These are phyloP conservation scores for Gossypium turneri DNA, from an alignment of 345 rosid species.

Conservation along the genomic window DNA sequence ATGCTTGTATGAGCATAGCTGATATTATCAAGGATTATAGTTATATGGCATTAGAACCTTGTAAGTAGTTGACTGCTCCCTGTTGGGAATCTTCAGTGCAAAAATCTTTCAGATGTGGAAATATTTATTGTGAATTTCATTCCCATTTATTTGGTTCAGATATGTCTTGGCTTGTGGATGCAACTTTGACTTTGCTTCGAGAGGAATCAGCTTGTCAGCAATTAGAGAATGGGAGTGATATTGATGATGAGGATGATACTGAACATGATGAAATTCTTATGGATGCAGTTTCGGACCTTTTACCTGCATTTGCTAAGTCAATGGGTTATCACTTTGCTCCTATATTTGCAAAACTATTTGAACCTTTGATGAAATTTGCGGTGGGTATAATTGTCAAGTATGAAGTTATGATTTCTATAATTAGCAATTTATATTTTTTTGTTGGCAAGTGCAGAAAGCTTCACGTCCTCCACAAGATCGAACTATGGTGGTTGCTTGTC, in stretches of 20 bases:
- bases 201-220: constrained; percentile 94
- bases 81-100: neutral
- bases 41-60: constrained; percentile 67
- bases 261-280: constrained; percentile 93
- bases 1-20: constrained; percentile 82
- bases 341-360: constrained; percentile 76
- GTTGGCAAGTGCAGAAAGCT: constrained; percentile 51
- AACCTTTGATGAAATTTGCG: constrained; percentile 90
- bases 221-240: constrained; percentile 67
- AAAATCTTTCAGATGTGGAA: neutral
- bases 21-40: constrained; percentile 90
- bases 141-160: constrained; percentile 44
- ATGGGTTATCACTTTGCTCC: constrained; percentile 94
- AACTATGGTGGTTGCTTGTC: constrained; percentile 97
- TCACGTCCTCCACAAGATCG: constrained; percentile 86
- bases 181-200: constrained; percentile 61
- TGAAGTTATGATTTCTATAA: constrained; percentile 7
- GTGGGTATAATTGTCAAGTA: constrained; percentile 39
- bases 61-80: constrained; percentile 42
- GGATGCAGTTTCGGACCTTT: constrained; percentile 98
- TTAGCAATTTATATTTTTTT: constrained; percentile 29
- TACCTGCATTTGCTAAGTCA: constrained; percentile 95
- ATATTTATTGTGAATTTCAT: neutral
- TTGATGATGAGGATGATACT: constrained; percentile 66
- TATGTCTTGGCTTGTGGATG: constrained; percentile 71